Conservation (phyloP, 2,329 filamentous ascomycete species). For the Exserohilum rostratum region DNA sequence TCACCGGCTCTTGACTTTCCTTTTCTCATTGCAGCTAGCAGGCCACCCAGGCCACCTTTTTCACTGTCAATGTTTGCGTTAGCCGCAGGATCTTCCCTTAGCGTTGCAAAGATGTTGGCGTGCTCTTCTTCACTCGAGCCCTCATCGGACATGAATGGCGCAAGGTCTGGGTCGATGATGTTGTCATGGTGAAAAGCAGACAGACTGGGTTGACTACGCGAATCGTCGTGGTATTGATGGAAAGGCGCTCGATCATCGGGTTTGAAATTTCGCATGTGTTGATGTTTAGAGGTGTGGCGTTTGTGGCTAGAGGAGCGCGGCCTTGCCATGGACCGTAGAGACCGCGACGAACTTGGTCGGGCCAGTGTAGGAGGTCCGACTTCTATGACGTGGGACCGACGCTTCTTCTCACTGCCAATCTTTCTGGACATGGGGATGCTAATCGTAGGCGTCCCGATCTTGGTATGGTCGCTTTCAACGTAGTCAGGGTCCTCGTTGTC, state of each 20-base stretch:
- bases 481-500: constrained; percentile 35
- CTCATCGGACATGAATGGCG: constrained; percentile 92
- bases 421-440: constrained; percentile 69
- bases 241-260: constrained; percentile 88
- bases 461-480: constrained; percentile 48
- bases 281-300: constrained; percentile 86
- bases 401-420: constrained; percentile 75
- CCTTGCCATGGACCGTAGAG: constrained; percentile 75
- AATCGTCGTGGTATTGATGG: constrained; percentile 75
- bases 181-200: constrained; percentile 98
- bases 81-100: constrained; percentile 67
- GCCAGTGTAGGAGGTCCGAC: constrained; percentile 77
- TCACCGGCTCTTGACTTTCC: constrained; percentile 75
- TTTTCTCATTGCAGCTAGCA: constrained; percentile 75
- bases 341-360: constrained; percentile 92
- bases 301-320: constrained; percentile 81
- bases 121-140: constrained; percentile 93
- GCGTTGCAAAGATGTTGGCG: constrained; percentile 78
- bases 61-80: constrained; percentile 73
- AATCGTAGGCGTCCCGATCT: constrained; percentile 64
- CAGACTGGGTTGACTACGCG: constrained; percentile 68
- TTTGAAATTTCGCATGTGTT: constrained; percentile 78
- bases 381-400: constrained; percentile 87
- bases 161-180: constrained; percentile 95
- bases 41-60: constrained; percentile 72